Percentiles rank a stretch among this genome's conserved stretches.
These are phyloP conservation scores for Poteriospumella lacustris DNA, from an alignment of 108 stramenopile species.

Conservation along the genomic window DNA sequence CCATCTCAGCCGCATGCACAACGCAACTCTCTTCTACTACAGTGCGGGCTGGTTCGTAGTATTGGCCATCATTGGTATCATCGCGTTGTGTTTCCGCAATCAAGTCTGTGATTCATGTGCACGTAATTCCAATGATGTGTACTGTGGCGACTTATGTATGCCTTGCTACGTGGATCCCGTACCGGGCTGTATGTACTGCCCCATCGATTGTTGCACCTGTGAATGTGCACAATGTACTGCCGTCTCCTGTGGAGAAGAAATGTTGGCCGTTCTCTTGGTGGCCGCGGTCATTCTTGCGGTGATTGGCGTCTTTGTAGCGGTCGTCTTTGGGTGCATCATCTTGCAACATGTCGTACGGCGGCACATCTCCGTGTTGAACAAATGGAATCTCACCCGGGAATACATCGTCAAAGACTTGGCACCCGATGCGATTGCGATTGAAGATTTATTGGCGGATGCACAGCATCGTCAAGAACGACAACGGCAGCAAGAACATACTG, in stretches of 20 bases:
- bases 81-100: background rate
- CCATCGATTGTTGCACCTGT: background rate
- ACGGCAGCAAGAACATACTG: no score
- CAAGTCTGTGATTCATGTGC: background rate
- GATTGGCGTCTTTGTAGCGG: constrained; percentile 14
- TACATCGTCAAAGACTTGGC: constrained; percentile 20
- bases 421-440: constrained; percentile 21
- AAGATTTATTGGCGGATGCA: no score
- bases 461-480: no score
- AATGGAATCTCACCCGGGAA: background rate
- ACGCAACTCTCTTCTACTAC: constrained; percentile 1
- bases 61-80: constrained; percentile 12
- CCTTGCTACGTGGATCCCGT: background rate
- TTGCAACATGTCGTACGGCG: background rate
- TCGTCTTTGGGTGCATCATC: background rate
- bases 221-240: background rate
- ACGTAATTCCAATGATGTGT: background rate
- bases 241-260: constrained; percentile 2
- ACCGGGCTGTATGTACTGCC: background rate
- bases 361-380: background rate
- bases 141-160: background rate
- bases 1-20: background rate
- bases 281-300: constrained; percentile 18
- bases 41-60: background rate
- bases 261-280: background rate